These are phyloP conservation scores for Fusarium pseudonygamai DNA, from an alignment of 2,329 filamentous ascomycete genomes.

Conservation along the genomic window DNA sequence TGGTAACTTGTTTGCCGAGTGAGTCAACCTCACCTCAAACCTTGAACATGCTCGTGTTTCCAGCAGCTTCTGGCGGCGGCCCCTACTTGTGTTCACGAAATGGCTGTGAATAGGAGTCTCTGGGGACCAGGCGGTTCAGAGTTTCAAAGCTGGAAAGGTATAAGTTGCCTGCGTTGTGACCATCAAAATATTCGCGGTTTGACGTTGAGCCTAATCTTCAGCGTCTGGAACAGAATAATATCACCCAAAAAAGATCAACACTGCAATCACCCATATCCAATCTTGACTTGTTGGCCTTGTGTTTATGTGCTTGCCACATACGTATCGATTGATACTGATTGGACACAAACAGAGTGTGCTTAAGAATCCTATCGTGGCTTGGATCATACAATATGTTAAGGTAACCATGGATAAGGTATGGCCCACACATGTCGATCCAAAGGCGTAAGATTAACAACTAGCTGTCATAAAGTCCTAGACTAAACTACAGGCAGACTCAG, in stretches of 20 bases:
- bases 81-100: background rate
- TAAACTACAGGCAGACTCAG: too few species aligned
- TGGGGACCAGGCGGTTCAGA: background rate
- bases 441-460: constrained; percentile 16
- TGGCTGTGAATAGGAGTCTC: background rate
- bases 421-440: constrained; percentile 35
- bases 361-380: background rate
- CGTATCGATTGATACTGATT: background rate
- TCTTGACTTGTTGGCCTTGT: background rate
- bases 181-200: background rate
- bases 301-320: background rate
- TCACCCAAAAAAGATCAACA: background rate
- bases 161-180: too few species aligned
- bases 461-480: background rate
- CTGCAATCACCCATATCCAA: background rate
- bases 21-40: constrained; percentile 16
- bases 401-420: background rate
- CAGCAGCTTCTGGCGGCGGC: background rate
- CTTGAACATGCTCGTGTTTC: background rate
- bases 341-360: background rate
- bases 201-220: background rate
- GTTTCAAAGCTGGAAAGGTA: background rate
- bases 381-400: background rate
- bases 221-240: background rate
- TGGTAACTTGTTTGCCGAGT: background rate